A percentile compares a stretch with the other conserved stretches of the same genome.
Conservation (phyloP, 352 stramenopile genomes). For the Pythium dissotocum region DNA sequence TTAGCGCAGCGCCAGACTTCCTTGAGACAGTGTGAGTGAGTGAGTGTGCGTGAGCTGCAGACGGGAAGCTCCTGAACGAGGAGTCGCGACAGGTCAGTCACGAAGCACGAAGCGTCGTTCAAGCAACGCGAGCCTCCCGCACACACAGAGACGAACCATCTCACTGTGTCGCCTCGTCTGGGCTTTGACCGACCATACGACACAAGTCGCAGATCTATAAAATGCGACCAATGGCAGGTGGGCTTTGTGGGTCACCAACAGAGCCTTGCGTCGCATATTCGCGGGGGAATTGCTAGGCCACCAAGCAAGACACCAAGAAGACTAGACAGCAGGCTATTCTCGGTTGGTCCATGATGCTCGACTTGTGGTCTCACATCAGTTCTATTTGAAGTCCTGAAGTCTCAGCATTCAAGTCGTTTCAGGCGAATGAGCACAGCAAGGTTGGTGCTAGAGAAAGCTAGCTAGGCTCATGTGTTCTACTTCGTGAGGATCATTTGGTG, state of each 20-base stretch:
- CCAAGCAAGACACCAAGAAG: not conserved
- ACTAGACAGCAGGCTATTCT: not conserved
- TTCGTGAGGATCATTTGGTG: no score
- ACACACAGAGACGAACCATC: not conserved
- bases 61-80: not conserved
- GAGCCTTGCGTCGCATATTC: not conserved
- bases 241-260: not conserved
- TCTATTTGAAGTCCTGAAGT: not conserved
- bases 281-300: not conserved
- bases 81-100: constrained; percentile 1
- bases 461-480: no score
- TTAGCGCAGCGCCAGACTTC: not conserved
- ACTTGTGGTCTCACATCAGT: not conserved
- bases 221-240: not conserved
- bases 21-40: not conserved
- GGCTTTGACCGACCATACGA: not conserved
- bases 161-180: not conserved
- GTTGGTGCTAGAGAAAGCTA: no score
- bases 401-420: not conserved
- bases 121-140: not conserved
- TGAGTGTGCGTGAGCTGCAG: no score
- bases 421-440: no score
- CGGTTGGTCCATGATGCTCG: not conserved
- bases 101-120: not conserved
- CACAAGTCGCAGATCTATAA: constrained; percentile 2